Evolutionary conservation across 257 asterid species (phyloP), one percentile per base, ranked within the genome.

Genomic region (Catharanthus roseus): DNA sequence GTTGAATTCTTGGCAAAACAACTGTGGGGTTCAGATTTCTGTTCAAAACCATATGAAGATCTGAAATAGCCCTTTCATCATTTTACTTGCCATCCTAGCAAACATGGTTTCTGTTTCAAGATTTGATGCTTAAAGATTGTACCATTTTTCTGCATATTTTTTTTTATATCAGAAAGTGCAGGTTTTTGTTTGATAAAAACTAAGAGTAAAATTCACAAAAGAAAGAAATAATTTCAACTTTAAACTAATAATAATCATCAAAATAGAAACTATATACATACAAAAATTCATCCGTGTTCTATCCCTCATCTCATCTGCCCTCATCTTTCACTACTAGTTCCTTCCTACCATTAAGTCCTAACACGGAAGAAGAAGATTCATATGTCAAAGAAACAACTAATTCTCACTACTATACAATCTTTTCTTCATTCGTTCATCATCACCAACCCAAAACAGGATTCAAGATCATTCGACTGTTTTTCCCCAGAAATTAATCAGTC

Each of bases 361-460:
- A 34, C 63, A 62, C 19, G 69, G 34, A 72, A 47, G 69, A 71
- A 62, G 34, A 72, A 47, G 69, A 71, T 23, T 71, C 61, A 60
- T 61, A 36, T 50, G 45, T 61, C 38, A 47, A 38, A 10, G 41
- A 21, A 61, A 24, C 28, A 45, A 61, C 69, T 31, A 47, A 61
- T 34, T 55, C 34, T 31, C 21, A 71, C 58, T 57, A 50, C 65
- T 49, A 31, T 72, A 62, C 71, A 72, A 49, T 33, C n/a, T 50
- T 9, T 42, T 9, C 38, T n/a, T 38, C 5, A 38, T 38, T n/a
- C n/a, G n/a, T n/a, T n/a, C n/a, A 62, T 47, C 63, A 56, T 72
- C 69, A 72, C 51, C 69, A n/a, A 23, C 18, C 36, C 47, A 33
- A 51, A 72, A 51, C 5, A 10, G 70, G 31, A 50, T n/a, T n/a